These are phyloP conservation scores for Leishmania major DNA, from an alignment of 208 protist genomes.

Conservation along the genomic window DNA sequence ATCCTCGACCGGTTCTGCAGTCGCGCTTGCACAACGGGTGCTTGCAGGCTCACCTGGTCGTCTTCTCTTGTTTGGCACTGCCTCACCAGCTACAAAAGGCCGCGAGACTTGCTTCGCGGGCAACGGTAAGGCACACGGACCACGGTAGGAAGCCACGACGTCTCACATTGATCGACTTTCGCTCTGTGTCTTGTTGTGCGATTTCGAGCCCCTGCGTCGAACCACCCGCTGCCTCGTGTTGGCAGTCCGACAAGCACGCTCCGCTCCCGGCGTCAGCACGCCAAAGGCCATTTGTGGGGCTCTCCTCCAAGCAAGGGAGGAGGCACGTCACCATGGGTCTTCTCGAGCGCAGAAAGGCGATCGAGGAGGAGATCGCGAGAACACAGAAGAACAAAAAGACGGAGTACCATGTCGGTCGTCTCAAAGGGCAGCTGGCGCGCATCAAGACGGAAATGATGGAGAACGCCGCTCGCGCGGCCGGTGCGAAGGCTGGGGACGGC, in stretches of 20 bases:
- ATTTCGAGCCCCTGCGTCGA: background rate
- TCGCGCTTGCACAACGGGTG: too few relatives aligned
- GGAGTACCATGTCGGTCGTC: constrained; percentile 95
- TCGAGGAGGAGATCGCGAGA: constrained; percentile 97
- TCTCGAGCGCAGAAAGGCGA: constrained; percentile 97
- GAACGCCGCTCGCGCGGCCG: constrained; percentile 74
- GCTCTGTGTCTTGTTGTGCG: background rate
- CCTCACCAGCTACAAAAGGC: background rate
- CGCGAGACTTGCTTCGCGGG: background rate
- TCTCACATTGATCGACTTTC: constrained; percentile 4
- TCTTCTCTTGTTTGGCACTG: background rate
- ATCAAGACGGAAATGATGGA: constrained; percentile 95
- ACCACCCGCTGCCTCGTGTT: background rate
- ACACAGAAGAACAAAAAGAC: constrained; percentile 99
- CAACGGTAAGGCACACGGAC: background rate
- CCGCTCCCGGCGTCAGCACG: background rate
- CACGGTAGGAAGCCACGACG: background rate
- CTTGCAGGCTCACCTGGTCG: background rate
- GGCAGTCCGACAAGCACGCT: background rate
- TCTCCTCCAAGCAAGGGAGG: background rate
- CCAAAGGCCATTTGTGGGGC: background rate
- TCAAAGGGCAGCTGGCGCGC: constrained; percentile 97
- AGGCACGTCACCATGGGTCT: constrained; percentile 88
- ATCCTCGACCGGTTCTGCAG: background rate
- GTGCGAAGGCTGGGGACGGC: constrained; percentile 70